Evolutionary conservation across 2,329 filamentous ascomycete species (phyloP).

Genomic region (Aspergillus ustus): DNA sequence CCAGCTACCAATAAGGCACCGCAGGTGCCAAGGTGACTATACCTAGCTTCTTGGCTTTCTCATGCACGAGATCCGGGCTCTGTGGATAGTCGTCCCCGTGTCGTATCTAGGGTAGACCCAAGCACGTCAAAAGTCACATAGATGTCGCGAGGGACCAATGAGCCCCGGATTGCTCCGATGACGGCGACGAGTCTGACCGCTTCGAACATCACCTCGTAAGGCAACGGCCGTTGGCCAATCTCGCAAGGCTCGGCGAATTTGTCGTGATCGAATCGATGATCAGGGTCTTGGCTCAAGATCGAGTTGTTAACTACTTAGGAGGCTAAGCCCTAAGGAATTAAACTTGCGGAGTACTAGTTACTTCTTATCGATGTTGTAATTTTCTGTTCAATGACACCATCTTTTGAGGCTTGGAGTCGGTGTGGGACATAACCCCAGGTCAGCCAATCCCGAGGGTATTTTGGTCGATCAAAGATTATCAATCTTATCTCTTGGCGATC

Average conservation of each 20-base stretch:
- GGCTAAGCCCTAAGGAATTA: not conserved
- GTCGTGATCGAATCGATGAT: conserved; percentile 4
- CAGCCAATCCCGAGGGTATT: too few species aligned
- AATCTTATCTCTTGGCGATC: conserved; percentile 21
- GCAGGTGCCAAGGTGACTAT: too few species aligned
- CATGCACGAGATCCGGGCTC: not conserved
- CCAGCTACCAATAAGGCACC: too few species aligned
- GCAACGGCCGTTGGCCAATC: not conserved
- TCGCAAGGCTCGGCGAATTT: conserved; percentile 9
- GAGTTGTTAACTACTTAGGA: conserved; percentile 22
- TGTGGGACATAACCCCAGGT: not conserved
- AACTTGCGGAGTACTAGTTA: not conserved
- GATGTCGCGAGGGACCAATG: not conserved
- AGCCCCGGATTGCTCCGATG: conserved; percentile 5
- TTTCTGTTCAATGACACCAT: conserved; percentile 17
- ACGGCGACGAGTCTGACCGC: not conserved
- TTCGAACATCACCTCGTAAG: not conserved
- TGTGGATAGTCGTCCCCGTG: not conserved
- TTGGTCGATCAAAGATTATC: conserved; percentile 25
- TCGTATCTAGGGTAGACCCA: not conserved
- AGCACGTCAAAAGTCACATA: not conserved
- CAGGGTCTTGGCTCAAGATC: not conserved
- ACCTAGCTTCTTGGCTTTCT: too few species aligned
- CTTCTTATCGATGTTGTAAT: conserved; percentile 10
- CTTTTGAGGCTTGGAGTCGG: not conserved